Conservation (phyloP, 164 flowering plant species). For the Vitis rotundifolia region DNA sequence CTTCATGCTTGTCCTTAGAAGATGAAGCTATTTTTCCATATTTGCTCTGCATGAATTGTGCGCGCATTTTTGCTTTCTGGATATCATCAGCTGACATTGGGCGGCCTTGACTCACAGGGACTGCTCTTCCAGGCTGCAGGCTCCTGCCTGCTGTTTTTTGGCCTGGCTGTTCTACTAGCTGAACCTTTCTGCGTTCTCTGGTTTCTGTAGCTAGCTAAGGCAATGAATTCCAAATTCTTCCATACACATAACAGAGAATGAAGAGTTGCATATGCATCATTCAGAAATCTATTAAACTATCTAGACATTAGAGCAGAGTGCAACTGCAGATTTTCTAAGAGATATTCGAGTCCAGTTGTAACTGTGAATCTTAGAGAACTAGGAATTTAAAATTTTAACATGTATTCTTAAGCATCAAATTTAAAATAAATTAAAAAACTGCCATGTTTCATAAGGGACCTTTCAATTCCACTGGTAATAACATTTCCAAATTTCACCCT, state of each 20-base stretch:
- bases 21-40: conserved; percentile 49
- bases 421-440: no score
- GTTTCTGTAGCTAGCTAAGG: conserved; percentile 70
- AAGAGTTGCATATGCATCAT: neutral
- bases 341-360: neutral
- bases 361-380: neutral
- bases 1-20: conserved; percentile 26
- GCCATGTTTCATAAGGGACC: no score
- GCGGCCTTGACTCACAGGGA: conserved; percentile 58
- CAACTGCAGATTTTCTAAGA: neutral
- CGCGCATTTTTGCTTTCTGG: conserved; percentile 95
- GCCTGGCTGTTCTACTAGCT: conserved; percentile 86
- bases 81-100: conserved; percentile 98
- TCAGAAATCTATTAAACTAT: neutral
- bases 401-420: no score
- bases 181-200: conserved; percentile 82
- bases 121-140: conserved; percentile 47
- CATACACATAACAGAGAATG: neutral
- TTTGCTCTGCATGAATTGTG: conserved; percentile 77
- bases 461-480: no score
- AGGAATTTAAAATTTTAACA: neutral
- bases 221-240: conserved; percentile 9
- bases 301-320: neutral
- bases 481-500: no score
- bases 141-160: conserved; percentile 53